Percentiles rank a stretch among this genome's conserved stretches.
Conservation (phyloP, 2,329 filamentous ascomycete species). For the Penicillium sp. region DNA sequence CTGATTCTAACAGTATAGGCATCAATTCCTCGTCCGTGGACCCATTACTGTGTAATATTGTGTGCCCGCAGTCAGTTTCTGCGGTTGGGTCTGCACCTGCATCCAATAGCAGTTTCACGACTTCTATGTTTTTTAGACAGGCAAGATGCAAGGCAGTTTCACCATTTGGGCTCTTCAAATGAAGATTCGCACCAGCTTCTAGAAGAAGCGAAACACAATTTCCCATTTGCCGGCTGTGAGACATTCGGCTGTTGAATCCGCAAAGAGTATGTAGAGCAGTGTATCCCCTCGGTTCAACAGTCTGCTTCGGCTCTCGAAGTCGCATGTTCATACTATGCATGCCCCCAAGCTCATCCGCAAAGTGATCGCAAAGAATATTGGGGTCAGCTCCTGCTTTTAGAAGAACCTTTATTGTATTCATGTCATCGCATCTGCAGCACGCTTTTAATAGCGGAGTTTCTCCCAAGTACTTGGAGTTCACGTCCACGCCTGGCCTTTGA, state of each 20-base stretch:
- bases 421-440: background rate
- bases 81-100: constrained; percentile 8
- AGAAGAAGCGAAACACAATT: background rate
- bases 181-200: constrained; percentile 9
- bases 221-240: no score
- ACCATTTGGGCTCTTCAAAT: background rate
- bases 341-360: background rate
- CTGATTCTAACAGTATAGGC: background rate
- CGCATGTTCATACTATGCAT: no score
- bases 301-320: background rate
- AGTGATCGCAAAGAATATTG: background rate
- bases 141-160: constrained; percentile 9
- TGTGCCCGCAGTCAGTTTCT: constrained; percentile 3
- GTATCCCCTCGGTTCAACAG: background rate
- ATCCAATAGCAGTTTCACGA: constrained; percentile 3
- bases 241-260: background rate
- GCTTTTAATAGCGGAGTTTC: constrained; percentile 4
- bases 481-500: background rate
- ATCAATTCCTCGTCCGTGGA: background rate
- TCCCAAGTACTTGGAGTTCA: background rate
- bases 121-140: background rate
- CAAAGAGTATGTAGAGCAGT: background rate
- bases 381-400: constrained; percentile 8
- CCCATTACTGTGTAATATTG: background rate
- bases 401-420: constrained; percentile 3